Evolutionary conservation across 306 rosid genomes (phyloP).

Genomic region (Leucaena leucocephala): DNA sequence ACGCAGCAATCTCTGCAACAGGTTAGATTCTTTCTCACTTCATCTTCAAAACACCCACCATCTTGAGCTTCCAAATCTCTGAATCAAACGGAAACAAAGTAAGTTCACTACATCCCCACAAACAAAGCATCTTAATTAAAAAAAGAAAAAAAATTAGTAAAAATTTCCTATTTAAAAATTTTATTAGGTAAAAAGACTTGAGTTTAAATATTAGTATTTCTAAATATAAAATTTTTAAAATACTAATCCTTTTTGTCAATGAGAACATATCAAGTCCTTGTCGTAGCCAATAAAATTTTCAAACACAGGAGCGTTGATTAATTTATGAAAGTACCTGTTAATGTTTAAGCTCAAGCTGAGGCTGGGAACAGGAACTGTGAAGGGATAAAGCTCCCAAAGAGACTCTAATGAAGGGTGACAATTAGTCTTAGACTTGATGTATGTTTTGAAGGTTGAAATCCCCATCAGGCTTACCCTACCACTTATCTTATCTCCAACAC

Average conservation of each 20-base stretch:
- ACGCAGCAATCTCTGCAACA: conserved; percentile 57
- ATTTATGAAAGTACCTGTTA: conserved; percentile 57
- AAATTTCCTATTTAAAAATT: no score
- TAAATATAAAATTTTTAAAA: no score
- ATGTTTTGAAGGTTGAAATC: conserved; percentile 65
- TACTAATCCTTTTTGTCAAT: no score
- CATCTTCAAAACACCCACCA: conserved; percentile 25
- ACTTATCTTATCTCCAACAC: conserved; percentile 49
- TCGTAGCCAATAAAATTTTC: no score
- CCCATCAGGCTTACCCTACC: conserved; percentile 69
- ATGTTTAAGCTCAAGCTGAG: conserved; percentile 70
- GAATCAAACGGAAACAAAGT: not conserved
- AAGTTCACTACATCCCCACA: not conserved
- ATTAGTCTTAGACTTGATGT: conserved; percentile 63
- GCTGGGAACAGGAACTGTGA: conserved; percentile 71
- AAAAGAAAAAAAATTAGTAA: not conserved
- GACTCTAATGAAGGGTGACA: conserved; percentile 72
- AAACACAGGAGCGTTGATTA: no score
- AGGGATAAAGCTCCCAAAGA: conserved; percentile 87
- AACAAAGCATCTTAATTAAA: not conserved
- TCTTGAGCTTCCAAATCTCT: conserved; percentile 58
- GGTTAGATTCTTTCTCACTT: conserved; percentile 44
- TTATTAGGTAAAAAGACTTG: no score
- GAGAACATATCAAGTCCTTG: no score
- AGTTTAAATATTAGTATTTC: no score